phyloP scores from a whole-genome alignment of 495 filamentous ascomycete genomes.

The Penicillium cosmopolitanum region DNA sequence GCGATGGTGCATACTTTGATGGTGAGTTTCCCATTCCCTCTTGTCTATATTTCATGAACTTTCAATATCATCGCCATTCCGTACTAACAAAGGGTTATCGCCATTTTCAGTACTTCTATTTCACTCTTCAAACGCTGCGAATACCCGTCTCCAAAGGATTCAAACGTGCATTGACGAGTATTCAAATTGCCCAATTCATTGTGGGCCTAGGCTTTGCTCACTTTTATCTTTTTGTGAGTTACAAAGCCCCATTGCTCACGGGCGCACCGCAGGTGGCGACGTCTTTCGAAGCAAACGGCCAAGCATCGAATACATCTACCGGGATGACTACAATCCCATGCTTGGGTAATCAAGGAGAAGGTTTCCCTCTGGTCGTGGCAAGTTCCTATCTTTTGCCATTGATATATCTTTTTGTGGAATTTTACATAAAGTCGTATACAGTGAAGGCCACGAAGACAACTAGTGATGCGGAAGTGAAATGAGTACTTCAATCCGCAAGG shows the following conservation, averaged over 20 bases:
- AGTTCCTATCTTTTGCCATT: slow-evolving; percentile 18
- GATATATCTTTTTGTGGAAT: slow-evolving; percentile 20
- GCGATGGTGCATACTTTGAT: slow-evolving; percentile 82
- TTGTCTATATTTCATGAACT: neutral
- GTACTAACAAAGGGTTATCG: neutral
- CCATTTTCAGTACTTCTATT: slow-evolving; percentile 19
- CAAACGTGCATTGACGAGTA: slow-evolving; percentile 20
- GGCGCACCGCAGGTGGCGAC: neutral
- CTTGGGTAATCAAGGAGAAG: slow-evolving; percentile 18
- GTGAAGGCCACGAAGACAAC: neutral
- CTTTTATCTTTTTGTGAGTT: slow-evolving; percentile 16
- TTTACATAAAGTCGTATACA: slow-evolving; percentile 27
- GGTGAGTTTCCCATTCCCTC: slow-evolving; percentile 46
- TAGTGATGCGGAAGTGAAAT: neutral
- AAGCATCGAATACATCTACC: neutral
- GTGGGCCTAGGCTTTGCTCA: slow-evolving; percentile 11
- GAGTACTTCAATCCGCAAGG: neutral
- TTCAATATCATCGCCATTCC: neutral
- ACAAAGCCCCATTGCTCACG: slow-evolving; percentile 7
- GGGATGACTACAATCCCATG: slow-evolving; percentile 10
- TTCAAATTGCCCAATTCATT: slow-evolving; percentile 25
- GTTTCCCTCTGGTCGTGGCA: slow-evolving; percentile 4
- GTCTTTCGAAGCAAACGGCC: neutral
- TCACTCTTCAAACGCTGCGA: slow-evolving; percentile 21
- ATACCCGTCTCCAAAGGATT: slow-evolving; percentile 11